Evolutionary conservation across 495 filamentous ascomycete genomes (phyloP).

Genomic region (Geoglossum glabrum): DNA sequence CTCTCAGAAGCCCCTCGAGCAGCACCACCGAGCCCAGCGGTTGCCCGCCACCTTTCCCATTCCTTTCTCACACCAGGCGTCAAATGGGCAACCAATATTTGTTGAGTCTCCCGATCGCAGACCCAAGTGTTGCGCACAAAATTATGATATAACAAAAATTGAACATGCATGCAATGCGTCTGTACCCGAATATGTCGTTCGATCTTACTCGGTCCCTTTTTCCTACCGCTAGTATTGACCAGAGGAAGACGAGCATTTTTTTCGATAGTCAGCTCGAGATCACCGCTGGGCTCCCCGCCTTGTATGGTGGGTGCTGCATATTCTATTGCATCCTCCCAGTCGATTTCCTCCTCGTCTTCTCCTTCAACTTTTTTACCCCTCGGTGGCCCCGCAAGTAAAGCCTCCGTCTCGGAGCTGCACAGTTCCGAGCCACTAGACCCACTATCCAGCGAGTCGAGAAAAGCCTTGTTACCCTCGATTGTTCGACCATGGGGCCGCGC

Average conservation of each 20-base stretch:
- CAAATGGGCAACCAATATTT: constrained; percentile 51
- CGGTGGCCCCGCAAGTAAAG: background rate
- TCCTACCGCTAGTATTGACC: constrained; percentile 41
- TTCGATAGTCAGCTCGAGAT: constrained; percentile 60
- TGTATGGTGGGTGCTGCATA: background rate
- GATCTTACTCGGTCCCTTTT: constrained; percentile 70
- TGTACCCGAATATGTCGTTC: constrained; percentile 55
- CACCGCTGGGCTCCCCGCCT: constrained; percentile 17
- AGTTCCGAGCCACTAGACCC: constrained; percentile 2
- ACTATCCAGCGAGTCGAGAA: background rate
- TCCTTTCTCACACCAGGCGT: constrained; percentile 45
- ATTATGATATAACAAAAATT: constrained; percentile 76
- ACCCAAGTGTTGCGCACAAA: constrained; percentile 69
- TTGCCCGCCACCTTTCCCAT: constrained; percentile 51
- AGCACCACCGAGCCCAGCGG: constrained; percentile 35
- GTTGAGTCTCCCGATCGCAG: constrained; percentile 60
- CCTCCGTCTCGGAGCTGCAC: constrained; percentile 1
- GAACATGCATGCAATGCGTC: constrained; percentile 80
- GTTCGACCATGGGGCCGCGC: background rate
- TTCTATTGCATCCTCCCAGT: constrained; percentile 8
- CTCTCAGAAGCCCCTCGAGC: constrained; percentile 30
- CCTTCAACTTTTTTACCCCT: background rate
- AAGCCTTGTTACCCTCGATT: constrained; percentile 6
- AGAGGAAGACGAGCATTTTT: constrained; percentile 30
- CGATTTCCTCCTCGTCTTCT: constrained; percentile 3